Percentiles rank a stretch among this genome's conserved stretches.
These are phyloP conservation scores for Fragaria ananassa DNA, from an alignment of 306 rosid genomes.

Conservation along the genomic window DNA sequence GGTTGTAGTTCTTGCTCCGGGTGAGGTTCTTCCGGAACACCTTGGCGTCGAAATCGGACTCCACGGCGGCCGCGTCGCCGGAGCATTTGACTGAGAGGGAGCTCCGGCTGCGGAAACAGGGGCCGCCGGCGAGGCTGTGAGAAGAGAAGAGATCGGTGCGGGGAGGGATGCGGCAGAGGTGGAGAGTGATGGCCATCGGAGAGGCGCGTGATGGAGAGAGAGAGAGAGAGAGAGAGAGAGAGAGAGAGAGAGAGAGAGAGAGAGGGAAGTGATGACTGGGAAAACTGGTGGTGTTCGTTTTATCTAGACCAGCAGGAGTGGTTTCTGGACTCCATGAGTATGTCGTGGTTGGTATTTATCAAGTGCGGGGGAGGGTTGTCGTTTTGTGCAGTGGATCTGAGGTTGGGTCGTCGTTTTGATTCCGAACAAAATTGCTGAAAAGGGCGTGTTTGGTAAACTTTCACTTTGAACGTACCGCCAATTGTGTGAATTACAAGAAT, in stretches of 20 bases:
- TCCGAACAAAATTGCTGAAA: background rate
- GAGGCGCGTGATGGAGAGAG: background rate
- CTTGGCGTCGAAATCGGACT: constrained; percentile 75
- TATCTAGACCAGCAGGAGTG: background rate
- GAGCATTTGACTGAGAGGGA: constrained; percentile 54
- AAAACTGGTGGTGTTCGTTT: constrained; percentile 5
- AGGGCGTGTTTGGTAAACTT: background rate
- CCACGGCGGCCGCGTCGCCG: constrained; percentile 40
- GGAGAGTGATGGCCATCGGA: constrained; percentile 65
- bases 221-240: background rate
- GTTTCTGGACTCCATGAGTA: constrained; percentile 6
- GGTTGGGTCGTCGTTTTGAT: constrained; percentile 11
- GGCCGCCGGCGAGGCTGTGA: constrained; percentile 24
- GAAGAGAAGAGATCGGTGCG: constrained; percentile 43
- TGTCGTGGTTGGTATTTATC: background rate
- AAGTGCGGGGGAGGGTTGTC: background rate
- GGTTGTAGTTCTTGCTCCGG: constrained; percentile 79
- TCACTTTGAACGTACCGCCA: too few relatives aligned
- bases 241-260: background rate
- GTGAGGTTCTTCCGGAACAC: constrained; percentile 85
- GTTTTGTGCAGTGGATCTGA: constrained; percentile 13
- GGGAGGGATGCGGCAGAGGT: constrained; percentile 54
- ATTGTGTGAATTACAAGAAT: background rate
- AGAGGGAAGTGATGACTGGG: background rate
- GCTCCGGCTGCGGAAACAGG: constrained; percentile 40